Percentiles rank a stretch among this genome's conserved stretches.
phyloP scores from a whole-genome alignment of 441 rosid species.

The Dalechampia spathulata region DNA sequence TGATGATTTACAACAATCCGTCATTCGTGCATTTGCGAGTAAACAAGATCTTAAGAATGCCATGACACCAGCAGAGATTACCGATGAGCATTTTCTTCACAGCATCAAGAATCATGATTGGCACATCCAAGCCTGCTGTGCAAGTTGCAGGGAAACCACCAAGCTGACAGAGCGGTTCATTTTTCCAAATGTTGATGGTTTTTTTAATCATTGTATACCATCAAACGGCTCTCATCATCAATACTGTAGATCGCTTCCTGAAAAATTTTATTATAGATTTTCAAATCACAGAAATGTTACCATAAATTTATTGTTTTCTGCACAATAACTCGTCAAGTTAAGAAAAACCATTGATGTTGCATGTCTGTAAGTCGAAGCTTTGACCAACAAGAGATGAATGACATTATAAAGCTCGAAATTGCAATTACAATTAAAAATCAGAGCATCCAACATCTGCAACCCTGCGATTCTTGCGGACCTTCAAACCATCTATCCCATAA shows the following conservation, averaged over 20 bases:
- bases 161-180: conserved; percentile 24
- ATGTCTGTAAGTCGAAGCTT: no score
- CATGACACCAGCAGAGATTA: conserved; percentile 91
- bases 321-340: no score
- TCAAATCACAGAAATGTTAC: no score
- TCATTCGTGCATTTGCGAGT: conserved; percentile 84
- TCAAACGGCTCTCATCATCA: conserved; percentile 14
- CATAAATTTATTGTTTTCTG: no score
- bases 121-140: conserved; percentile 97
- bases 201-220: conserved; percentile 17
- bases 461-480: conserved; percentile 51
- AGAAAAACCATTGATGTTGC: no score
- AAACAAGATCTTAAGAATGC: conserved; percentile 96
- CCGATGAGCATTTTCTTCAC: conserved; percentile 86
- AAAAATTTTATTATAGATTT: no score
- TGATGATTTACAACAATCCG: conserved; percentile 67
- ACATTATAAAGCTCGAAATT: no score
- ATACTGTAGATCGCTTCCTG: conserved; percentile 22
- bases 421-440: conserved; percentile 30
- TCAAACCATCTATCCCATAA: conserved; percentile 90
- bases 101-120: conserved; percentile 95
- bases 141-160: conserved; percentile 76
- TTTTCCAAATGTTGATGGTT: conserved; percentile 14
- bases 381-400: no score
- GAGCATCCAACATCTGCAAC: conserved; percentile 81